These are phyloP conservation scores for Penicillium diatomitis DNA, from an alignment of 495 filamentous ascomycete species.

Conservation along the genomic window DNA sequence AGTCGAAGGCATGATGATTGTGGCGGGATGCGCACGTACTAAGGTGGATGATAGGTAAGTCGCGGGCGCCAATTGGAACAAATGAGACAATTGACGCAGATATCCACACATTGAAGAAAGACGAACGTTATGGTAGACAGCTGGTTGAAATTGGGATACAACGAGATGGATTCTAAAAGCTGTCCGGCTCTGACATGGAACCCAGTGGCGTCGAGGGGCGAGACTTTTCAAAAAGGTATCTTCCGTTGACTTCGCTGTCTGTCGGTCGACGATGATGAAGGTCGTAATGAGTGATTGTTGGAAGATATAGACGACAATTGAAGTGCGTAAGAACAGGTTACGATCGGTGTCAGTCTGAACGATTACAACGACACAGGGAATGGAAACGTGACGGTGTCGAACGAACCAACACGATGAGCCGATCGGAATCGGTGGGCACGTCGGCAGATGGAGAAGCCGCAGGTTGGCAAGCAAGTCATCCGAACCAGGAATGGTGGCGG, in stretches of 20 bases:
- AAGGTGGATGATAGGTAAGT: not conserved
- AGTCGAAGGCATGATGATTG: constrained; percentile 20
- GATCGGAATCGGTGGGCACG: not conserved
- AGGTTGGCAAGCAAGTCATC: constrained; percentile 8
- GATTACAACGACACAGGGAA: too few species aligned
- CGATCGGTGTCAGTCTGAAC: too few species aligned
- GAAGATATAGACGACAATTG: too few species aligned
- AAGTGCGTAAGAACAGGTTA: too few species aligned
- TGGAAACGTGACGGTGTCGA: too few species aligned
- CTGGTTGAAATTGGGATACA: not conserved
- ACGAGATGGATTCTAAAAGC: not conserved
- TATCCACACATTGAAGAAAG: too few species aligned
- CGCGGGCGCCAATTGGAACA: not conserved
- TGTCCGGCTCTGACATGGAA: not conserved
- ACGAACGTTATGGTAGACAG: too few species aligned
- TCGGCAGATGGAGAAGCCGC: not conserved
- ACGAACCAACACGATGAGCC: too few species aligned
- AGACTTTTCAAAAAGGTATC: not conserved
- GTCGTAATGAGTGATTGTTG: too few species aligned
- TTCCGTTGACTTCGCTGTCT: too few species aligned
- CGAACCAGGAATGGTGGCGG: not conserved
- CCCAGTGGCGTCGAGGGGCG: not conserved
- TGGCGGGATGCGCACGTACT: constrained; percentile 28
- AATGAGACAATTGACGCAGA: not conserved
- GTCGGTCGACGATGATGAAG: too few species aligned